These are phyloP conservation scores for Copromyces sp. DNA, from an alignment of 495 filamentous ascomycete genomes.

Conservation along the genomic window DNA sequence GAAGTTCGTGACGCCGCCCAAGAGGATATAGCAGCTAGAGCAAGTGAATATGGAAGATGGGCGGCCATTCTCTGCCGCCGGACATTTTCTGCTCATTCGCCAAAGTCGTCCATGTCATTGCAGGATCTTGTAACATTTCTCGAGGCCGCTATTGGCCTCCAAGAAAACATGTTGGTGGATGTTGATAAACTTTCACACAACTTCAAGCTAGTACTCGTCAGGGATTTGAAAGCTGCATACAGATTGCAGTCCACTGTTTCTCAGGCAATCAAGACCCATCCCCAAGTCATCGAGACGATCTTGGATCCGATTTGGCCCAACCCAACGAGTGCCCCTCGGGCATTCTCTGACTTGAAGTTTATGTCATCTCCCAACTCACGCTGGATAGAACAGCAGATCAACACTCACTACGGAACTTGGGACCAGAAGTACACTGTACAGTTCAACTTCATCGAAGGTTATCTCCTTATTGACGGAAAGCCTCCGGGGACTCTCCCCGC, in stretches of 20 bases:
- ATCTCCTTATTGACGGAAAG: not conserved
- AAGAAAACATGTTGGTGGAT: not conserved
- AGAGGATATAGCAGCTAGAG: not conserved
- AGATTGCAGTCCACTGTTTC: not conserved
- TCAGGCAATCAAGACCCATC: not conserved
- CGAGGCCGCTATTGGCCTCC: not conserved
- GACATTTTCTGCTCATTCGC: not conserved
- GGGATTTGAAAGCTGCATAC: not conserved
- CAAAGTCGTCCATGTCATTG: not conserved
- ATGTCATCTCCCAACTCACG: not conserved
- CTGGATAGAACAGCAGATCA: not conserved
- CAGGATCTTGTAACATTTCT: not conserved
- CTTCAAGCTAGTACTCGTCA: not conserved
- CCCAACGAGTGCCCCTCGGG: not conserved
- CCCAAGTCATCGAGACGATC: not conserved
- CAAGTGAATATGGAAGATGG: not conserved
- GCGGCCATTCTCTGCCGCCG: conserved; percentile 3
- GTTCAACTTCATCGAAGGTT: not conserved
- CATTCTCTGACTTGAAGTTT: not conserved
- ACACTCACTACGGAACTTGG: not conserved
- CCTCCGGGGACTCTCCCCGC: not conserved
- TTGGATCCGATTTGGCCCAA: not conserved
- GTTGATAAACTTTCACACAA: not conserved
- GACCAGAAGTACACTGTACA: not conserved
- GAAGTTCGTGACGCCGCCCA: not conserved